phyloP scores from a whole-genome alignment of 176 grass and related monocot species.

The Zoysia japonica region DNA sequence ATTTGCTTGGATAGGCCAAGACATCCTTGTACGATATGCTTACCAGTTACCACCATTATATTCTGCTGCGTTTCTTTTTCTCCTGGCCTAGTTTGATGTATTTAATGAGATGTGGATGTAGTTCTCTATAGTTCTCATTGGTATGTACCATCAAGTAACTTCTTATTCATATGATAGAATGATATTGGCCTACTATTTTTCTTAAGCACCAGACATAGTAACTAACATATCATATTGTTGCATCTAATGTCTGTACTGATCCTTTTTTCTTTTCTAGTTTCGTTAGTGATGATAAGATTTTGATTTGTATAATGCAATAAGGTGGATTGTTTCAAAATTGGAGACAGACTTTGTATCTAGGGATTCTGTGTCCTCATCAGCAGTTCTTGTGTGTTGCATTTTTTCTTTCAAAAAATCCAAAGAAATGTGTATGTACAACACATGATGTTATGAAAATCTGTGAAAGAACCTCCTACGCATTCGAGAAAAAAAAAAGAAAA shows the following conservation, averaged over 20 bases:
- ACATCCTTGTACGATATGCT: conserved; percentile 70
- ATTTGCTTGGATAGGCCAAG: conserved; percentile 98
- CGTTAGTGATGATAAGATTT: neutral
- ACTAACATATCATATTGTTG: neutral
- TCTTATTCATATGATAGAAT: conserved; percentile 12
- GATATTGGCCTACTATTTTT: neutral
- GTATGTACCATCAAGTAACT: conserved; percentile 13
- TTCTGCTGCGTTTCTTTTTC: neutral
- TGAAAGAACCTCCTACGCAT: no score
- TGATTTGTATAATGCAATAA: conserved; percentile 5
- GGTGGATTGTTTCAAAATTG: neutral
- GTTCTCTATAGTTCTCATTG: conserved; percentile 17
- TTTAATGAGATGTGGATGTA: neutral
- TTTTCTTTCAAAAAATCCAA: no score
- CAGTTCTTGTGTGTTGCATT: no score
- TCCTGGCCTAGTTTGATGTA: neutral
- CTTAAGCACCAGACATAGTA: neutral
- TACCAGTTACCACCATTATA: neutral
- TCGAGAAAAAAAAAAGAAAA: no score
- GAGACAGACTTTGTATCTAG: neutral
- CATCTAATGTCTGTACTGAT: conserved; percentile 1
- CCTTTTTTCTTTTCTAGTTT: conserved; percentile 8
- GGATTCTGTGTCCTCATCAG: neutral
- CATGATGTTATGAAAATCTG: no score
- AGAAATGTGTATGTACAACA: no score